phyloP scores from a whole-genome alignment of 495 filamentous ascomycete species.

The Zalerion maritima region DNA sequence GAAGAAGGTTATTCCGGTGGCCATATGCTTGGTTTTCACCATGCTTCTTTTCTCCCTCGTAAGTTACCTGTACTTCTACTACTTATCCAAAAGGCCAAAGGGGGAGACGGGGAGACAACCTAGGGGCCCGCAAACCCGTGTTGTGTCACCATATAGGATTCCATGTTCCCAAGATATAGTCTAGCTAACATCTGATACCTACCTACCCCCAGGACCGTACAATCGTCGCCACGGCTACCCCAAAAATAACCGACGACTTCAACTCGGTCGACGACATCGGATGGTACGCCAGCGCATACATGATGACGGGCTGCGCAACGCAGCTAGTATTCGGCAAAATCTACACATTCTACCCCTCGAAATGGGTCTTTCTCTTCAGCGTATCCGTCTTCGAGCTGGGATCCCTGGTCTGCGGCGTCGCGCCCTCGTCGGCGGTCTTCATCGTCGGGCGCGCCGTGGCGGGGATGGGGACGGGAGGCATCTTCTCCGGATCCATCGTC shows the following conservation, averaged over 20 bases:
- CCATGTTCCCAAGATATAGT: too few relatives aligned
- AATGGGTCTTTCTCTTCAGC: constrained; percentile 39
- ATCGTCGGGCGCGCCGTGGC: constrained; percentile 37
- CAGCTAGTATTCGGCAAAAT: constrained; percentile 26
- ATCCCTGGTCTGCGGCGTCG: constrained; percentile 32
- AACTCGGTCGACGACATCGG: constrained; percentile 15
- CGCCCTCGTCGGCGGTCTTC: constrained; percentile 29
- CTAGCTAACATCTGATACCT: too few relatives aligned
- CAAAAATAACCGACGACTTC: constrained; percentile 16
- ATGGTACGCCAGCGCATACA: constrained; percentile 24
- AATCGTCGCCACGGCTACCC: constrained; percentile 17
- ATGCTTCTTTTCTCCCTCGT: constrained; percentile 26
- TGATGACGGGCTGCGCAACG: constrained; percentile 22
- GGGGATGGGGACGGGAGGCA: constrained; percentile 25
- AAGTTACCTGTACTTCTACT: too few relatives aligned
- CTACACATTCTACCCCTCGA: constrained; percentile 22
- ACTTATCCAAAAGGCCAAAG: too few relatives aligned
- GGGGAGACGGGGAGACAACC: too few relatives aligned
- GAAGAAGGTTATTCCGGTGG: constrained; percentile 19
- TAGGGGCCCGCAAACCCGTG: too few relatives aligned
- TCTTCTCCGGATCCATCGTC: constrained; percentile 14
- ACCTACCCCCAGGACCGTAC: constrained; percentile 8
- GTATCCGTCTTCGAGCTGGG: constrained; percentile 36
- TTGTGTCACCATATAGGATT: not conserved
- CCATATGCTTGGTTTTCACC: constrained; percentile 16